These are phyloP conservation scores for Cyanidium caldarium DNA, from an alignment of 23 red algal species.

Conservation along the genomic window DNA sequence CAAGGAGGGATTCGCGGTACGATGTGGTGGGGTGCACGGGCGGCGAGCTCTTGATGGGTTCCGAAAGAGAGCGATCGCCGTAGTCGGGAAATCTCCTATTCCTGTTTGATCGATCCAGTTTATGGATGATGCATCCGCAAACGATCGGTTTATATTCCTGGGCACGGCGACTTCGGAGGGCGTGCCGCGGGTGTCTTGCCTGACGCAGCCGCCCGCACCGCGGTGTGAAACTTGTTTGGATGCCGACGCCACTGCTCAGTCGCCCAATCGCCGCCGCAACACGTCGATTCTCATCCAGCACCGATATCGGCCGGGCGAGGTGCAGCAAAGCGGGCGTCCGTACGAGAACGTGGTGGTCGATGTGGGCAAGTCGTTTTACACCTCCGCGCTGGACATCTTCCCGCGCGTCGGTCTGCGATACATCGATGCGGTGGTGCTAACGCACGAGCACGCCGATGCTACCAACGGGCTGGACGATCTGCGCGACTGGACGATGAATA, in stretches of 20 bases:
- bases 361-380: constrained; percentile 47
- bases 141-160: constrained; percentile 8
- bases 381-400: constrained; percentile 24
- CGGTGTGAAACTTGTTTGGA: constrained; percentile 8
- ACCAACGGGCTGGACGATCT: constrained; percentile 52
- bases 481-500: constrained; percentile 12
- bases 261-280: constrained; percentile 34
- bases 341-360: constrained; percentile 32
- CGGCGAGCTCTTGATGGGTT: too few relatives aligned
- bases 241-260: not conserved
- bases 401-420: constrained; percentile 15
- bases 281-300: constrained; percentile 25
- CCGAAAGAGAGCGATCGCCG: too few relatives aligned
- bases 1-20: too few relatives aligned
- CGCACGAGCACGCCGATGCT: constrained; percentile 70
- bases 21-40: too few relatives aligned
- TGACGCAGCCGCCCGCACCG: constrained; percentile 6
- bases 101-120: too few relatives aligned
- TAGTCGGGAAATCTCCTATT: too few relatives aligned
- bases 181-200: constrained; percentile 18
- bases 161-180: constrained; percentile 19
- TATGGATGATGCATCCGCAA: too few relatives aligned
- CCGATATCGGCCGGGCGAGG: not conserved
- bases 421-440: constrained; percentile 62
- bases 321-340: not conserved